A percentile compares a stretch with the other conserved stretches of the same genome.
These are phyloP conservation scores for Cyamopsis tetragonoloba DNA, from an alignment of 306 rosid genomes.

Conservation along the genomic window DNA sequence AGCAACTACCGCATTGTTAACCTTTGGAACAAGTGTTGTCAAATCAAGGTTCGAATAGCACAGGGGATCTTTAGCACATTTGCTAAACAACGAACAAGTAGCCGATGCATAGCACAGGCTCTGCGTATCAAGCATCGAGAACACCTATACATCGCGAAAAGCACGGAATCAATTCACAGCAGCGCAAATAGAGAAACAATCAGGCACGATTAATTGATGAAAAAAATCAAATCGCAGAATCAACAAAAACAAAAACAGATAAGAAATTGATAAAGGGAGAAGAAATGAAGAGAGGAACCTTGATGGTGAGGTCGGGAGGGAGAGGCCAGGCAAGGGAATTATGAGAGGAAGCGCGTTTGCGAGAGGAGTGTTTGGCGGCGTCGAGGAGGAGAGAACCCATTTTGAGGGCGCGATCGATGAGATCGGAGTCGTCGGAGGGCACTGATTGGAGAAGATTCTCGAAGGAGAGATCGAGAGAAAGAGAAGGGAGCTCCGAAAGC, in stretches of 20 bases:
- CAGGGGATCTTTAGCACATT: slow-evolving; percentile 87
- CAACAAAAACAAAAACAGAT: no score
- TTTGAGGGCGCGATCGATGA: slow-evolving; percentile 79
- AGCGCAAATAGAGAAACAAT: no score
- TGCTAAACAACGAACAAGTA: slow-evolving; percentile 80
- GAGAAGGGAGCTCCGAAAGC: slow-evolving; percentile 55
- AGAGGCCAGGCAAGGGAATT: slow-evolving; percentile 81
- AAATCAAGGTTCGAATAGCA: slow-evolving; percentile 87
- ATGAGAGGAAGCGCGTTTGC: slow-evolving; percentile 79
- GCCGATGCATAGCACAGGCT: slow-evolving; percentile 87
- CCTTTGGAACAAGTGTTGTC: slow-evolving; percentile 75
- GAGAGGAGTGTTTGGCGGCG: slow-evolving; percentile 69
- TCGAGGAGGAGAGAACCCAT: slow-evolving; percentile 75
- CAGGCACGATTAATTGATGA: no score
- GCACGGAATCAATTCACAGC: slow-evolving; percentile 23
- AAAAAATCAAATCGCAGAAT: background rate
- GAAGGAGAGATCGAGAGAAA: slow-evolving; percentile 69
- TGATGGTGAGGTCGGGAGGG: slow-evolving; percentile 92
- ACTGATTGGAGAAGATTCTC: slow-evolving; percentile 69
- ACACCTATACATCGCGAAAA: slow-evolving; percentile 60
- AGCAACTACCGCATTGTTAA: slow-evolving; percentile 92
- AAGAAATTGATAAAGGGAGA: background rate
- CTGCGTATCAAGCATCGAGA: slow-evolving; percentile 90
- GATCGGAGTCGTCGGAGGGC: slow-evolving; percentile 60
- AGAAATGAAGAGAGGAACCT: slow-evolving; percentile 32